A percentile compares a stretch with the other conserved stretches of the same genome.
Conservation (phyloP, 768 basidiomycete genomes). For the Collybiopsis confluens region DNA sequence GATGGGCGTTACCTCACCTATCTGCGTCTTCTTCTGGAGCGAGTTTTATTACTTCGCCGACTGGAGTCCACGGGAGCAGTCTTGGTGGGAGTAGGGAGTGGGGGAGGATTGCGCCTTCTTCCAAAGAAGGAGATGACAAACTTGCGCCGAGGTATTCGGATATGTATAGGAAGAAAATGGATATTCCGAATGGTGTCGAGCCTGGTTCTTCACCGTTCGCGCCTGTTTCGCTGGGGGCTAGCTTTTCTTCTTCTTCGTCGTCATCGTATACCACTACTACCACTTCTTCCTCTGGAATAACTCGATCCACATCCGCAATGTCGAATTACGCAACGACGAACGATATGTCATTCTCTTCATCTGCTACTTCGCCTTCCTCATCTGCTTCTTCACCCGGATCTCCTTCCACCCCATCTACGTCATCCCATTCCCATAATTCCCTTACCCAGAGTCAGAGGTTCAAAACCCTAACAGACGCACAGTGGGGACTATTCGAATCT, state of each 20-base stretch:
- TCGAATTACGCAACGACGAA: not conserved
- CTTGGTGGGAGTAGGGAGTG: slow-evolving; percentile 60
- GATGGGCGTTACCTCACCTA: slow-evolving; percentile 28
- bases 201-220: slow-evolving; percentile 39
- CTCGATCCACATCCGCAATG: not conserved
- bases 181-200: slow-evolving; percentile 55
- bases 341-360: not conserved
- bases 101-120: slow-evolving; percentile 64
- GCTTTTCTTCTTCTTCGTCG: too few species aligned
- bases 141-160: slow-evolving; percentile 70
- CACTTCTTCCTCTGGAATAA: not conserved
- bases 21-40: not conserved
- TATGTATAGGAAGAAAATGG: slow-evolving; percentile 71
- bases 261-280: not conserved
- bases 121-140: slow-evolving; percentile 23
- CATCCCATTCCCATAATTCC: not conserved
- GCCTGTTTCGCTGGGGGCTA: not conserved
- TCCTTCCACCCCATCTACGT: not conserved
- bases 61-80: not conserved
- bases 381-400: not conserved
- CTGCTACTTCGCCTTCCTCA: not conserved
- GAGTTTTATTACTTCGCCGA: not conserved
- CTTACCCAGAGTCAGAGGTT: slow-evolving; percentile 56
- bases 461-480: slow-evolving; percentile 76
- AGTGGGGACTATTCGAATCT: slow-evolving; percentile 89